Evolutionary conservation across 495 filamentous ascomycete genomes (phyloP), one percentile per base, ranked within the genome.

Genomic region (Lophiostoma macrostomum): DNA sequence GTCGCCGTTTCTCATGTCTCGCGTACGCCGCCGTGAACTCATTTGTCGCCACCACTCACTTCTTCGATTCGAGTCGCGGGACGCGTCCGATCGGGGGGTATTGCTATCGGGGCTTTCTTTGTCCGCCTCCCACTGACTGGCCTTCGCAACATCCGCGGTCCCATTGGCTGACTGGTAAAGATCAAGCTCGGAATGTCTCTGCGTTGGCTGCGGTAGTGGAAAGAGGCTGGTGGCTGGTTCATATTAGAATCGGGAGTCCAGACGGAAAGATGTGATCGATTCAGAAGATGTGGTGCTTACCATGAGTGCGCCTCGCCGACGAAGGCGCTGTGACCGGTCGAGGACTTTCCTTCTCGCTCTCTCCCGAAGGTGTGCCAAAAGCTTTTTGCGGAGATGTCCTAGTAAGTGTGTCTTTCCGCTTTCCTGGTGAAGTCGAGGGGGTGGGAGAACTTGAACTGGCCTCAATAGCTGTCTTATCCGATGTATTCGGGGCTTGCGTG

Each of bases 31-130:
- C 7, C 53, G 53, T 16, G 40, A 43, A 18, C 59, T 50, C 54
- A 58, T 58, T 29, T 56, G 58, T 38, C 49, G 39, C 59, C 59
- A 63, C 59, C 59, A 63, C 14, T 55, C 58, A 48, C 35, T 47
- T 40, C 31, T 47, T 13, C 58, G 44, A 32, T 10, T 37, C 7
- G 43, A 20, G 24, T 63, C 59, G 16, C 54, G 53, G 18, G 50
- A 50, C 1, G 16, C 48, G 35, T 58, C 53, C 14, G 47, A 46
- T 29, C 30, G 34, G 4, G 59, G 54, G 1, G 32, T 42, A 16
- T 19, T 50, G 20, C 42, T 50, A 28, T 63, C 59, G 43, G 16
- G 43, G 19, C 47, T 50, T 10, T 42, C 13, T 36, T 61, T 61
- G 14, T 25, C 40, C 2, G 40, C 18, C 1, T 56, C 46, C 58